Evolutionary conservation across 176 grass and related monocot genomes (phyloP).

Genomic region (Oryza meridionalis): DNA sequence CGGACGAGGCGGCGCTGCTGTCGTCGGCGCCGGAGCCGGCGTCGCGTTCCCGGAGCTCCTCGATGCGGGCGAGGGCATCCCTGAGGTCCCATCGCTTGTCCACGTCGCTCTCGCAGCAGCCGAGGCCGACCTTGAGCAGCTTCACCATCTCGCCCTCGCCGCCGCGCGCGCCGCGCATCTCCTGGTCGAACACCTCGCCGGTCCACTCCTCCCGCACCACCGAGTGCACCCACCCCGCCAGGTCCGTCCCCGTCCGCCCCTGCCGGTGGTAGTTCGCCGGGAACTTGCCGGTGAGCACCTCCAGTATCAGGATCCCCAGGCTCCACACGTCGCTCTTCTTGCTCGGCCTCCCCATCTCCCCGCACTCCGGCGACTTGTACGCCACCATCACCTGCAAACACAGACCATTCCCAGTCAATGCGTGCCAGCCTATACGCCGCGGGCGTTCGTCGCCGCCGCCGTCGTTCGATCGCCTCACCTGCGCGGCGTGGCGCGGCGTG

Average conservation of each 20-base stretch:
- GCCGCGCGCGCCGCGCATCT: slow-evolving; percentile 51
- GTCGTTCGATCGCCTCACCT: background rate
- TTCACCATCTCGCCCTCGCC: slow-evolving; percentile 87
- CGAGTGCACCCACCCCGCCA: slow-evolving; percentile 80
- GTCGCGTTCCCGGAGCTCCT: slow-evolving; percentile 64
- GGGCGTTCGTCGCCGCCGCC: no score
- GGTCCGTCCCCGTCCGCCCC: slow-evolving; percentile 55
- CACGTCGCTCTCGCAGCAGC: slow-evolving; percentile 74
- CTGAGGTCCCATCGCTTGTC: slow-evolving; percentile 57
- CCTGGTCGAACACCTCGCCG: slow-evolving; percentile 74
- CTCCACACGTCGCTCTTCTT: slow-evolving; percentile 96
- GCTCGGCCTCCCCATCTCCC: slow-evolving; percentile 38
- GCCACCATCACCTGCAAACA: slow-evolving; percentile 63
- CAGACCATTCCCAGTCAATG: background rate
- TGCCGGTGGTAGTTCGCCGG: slow-evolving; percentile 64
- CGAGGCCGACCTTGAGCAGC: slow-evolving; percentile 80
- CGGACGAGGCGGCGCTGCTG: slow-evolving; percentile 44
- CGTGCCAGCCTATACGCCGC: background rate
- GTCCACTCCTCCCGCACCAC: slow-evolving; percentile 82
- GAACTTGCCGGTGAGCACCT: slow-evolving; percentile 84
- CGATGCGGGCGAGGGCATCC: slow-evolving; percentile 58
- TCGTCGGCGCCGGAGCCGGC: slow-evolving; percentile 33
- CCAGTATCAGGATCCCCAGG: slow-evolving; percentile 79
- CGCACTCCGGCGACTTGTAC: slow-evolving; percentile 90
- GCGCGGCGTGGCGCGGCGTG: slow-evolving; percentile 52